These are phyloP conservation scores for Cyberlindnera mycetangii DNA, from an alignment of 805 yeast genomes.

Conservation along the genomic window DNA sequence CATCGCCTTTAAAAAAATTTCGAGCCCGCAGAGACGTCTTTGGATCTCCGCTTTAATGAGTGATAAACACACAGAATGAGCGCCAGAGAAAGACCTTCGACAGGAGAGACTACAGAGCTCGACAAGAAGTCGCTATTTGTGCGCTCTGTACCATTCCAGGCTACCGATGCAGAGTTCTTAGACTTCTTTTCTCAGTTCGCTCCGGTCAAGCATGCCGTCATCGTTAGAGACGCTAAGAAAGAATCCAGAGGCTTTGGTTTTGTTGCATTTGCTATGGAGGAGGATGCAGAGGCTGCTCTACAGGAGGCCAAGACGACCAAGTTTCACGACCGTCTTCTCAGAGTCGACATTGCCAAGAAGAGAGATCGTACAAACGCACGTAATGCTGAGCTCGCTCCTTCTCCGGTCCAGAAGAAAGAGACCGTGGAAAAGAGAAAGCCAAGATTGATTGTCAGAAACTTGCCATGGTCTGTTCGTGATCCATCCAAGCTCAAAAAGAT, in stretches of 20 bases:
- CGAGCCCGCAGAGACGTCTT: conserved; percentile 5
- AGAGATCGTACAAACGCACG: conserved; percentile 62
- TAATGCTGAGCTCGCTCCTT: neutral
- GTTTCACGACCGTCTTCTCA: conserved; percentile 61
- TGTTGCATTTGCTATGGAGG: conserved; percentile 82
- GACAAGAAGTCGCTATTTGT: conserved; percentile 71
- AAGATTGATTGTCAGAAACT: conserved; percentile 81
- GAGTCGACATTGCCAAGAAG: conserved; percentile 87
- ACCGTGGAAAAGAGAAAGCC: conserved; percentile 77
- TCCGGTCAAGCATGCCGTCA: conserved; percentile 92
- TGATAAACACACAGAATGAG: conserved; percentile 7
- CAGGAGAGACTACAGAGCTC: conserved; percentile 26
- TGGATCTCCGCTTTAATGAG: neutral
- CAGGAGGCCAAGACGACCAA: conserved; percentile 61
- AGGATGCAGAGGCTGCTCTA: conserved; percentile 78
- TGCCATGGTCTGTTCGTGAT: conserved; percentile 93
- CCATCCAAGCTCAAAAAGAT: conserved; percentile 66
- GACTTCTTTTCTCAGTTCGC: conserved; percentile 88
- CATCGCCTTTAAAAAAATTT: conserved; percentile 4
- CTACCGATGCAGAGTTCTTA: conserved; percentile 76
- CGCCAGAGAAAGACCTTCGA: conserved; percentile 9
- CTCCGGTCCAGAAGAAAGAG: conserved; percentile 20
- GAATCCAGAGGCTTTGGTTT: conserved; percentile 94
- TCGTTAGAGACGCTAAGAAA: conserved; percentile 74
- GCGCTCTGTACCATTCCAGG: conserved; percentile 76